These are phyloP conservation scores for Hyphodiscus sp. DNA, from an alignment of 2,329 filamentous ascomycete species.

Conservation along the genomic window DNA sequence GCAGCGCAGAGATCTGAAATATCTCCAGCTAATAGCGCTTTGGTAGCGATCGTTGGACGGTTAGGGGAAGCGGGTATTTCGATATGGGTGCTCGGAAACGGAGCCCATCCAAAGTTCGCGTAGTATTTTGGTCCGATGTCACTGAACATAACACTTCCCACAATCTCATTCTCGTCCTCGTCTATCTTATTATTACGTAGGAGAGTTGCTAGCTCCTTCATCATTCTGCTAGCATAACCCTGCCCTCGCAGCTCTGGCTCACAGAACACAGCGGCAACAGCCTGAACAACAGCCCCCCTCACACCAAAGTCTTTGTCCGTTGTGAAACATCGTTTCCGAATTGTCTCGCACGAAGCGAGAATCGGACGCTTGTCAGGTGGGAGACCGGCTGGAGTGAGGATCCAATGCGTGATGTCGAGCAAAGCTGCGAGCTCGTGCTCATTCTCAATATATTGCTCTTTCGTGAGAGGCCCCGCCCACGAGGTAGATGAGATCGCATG, in stretches of 20 bases:
- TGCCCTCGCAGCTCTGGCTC: constrained; percentile 56
- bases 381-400: constrained; percentile 44
- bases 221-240: constrained; percentile 72
- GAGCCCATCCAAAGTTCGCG: constrained; percentile 65
- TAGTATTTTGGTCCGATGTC: constrained; percentile 83
- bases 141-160: constrained; percentile 70
- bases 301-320: constrained; percentile 32
- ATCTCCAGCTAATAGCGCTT: constrained; percentile 50
- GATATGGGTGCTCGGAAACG: constrained; percentile 66
- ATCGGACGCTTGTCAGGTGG: constrained; percentile 41
- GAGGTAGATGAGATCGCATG: constrained; percentile 17
- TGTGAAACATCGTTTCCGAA: constrained; percentile 50
- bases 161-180: constrained; percentile 25
- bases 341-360: constrained; percentile 57
- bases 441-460: constrained; percentile 51
- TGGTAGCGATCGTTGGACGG: constrained; percentile 19
- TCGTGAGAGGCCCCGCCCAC: constrained; percentile 51
- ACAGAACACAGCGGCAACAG: constrained; percentile 71
- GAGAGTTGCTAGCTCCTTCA: constrained; percentile 53
- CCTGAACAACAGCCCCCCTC: constrained; percentile 57
- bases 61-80: constrained; percentile 43
- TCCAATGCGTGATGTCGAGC: constrained; percentile 56
- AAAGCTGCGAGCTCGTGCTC: constrained; percentile 44
- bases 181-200: constrained; percentile 44
- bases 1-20: constrained; percentile 53